These are phyloP conservation scores for Monosporascus sp. DNA, from an alignment of 2,329 filamentous ascomycete genomes.

Conservation along the genomic window DNA sequence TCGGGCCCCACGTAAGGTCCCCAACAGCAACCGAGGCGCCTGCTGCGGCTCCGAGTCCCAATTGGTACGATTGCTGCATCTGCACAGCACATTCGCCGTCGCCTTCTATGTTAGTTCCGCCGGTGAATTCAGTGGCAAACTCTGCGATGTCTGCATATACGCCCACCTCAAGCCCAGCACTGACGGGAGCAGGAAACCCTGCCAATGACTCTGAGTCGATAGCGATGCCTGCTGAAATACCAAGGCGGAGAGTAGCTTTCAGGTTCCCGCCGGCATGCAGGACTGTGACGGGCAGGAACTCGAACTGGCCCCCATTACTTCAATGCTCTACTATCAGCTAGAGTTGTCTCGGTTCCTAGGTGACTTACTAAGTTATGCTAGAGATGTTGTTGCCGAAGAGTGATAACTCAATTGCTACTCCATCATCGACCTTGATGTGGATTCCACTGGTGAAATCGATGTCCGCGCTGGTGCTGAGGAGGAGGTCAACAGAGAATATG, in stretches of 20 bases:
- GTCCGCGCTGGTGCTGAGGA: constrained; percentile 39
- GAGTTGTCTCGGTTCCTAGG: background rate
- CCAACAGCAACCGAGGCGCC: constrained; percentile 44
- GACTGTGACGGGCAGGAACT: constrained; percentile 50
- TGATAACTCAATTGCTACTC: constrained; percentile 39
- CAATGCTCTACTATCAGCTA: background rate
- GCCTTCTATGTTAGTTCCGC: constrained; percentile 19
- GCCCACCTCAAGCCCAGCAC: constrained; percentile 41
- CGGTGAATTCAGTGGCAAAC: constrained; percentile 46
- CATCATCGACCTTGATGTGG: constrained; percentile 49
- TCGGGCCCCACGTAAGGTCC: constrained; percentile 43
- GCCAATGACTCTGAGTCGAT: constrained; percentile 15
- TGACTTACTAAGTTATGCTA: constrained; percentile 41
- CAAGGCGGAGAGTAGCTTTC: constrained; percentile 41
- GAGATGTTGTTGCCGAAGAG: constrained; percentile 46
- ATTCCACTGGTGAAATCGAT: constrained; percentile 49
- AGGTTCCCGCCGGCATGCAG: constrained; percentile 36
- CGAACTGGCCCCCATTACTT: constrained; percentile 47
- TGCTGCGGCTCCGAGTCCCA: constrained; percentile 48
- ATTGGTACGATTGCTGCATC: constrained; percentile 42
- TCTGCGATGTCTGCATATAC: constrained; percentile 49
- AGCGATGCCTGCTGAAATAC: constrained; percentile 38
- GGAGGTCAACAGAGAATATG: constrained; percentile 44
- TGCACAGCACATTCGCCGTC: constrained; percentile 36
- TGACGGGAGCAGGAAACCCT: constrained; percentile 18